Evolutionary conservation across 2,329 filamentous ascomycete genomes (phyloP).

Genomic region (Fusarium abutilonis): DNA sequence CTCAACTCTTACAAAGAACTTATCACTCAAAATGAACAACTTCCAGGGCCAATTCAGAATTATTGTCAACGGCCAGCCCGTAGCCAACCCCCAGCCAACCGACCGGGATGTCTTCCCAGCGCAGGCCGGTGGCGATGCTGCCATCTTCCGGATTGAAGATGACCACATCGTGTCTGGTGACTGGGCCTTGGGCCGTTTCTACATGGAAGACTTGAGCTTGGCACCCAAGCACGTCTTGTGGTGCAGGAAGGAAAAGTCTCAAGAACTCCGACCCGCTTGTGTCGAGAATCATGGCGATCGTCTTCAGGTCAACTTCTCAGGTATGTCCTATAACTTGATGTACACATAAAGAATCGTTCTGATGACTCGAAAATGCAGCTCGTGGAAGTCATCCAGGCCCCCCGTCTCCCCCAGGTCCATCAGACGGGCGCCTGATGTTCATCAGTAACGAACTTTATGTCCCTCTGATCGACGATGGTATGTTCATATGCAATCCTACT

Average conservation of each 20-base stretch:
- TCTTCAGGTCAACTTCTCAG: conserved; percentile 4
- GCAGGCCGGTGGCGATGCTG: neutral
- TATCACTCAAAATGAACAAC: conserved; percentile 3
- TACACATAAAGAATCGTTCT: accelerated
- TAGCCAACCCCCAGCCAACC: neutral
- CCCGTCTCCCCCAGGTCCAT: neutral
- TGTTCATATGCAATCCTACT: neutral
- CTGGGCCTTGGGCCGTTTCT: conserved; percentile 12
- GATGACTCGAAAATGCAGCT: neutral
- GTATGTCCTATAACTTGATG: neutral
- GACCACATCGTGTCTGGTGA: conserved; percentile 1
- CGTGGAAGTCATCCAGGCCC: too few species aligned
- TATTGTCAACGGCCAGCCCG: conserved; percentile 13
- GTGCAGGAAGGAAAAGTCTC: neutral
- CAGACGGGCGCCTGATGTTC: neutral
- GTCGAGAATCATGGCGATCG: neutral
- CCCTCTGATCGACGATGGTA: neutral
- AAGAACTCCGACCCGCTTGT: neutral
- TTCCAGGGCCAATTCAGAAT: conserved; percentile 11
- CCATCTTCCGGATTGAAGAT: conserved; percentile 13
- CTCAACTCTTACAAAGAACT: neutral
- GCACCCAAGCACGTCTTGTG: conserved; percentile 17
- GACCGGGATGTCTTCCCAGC: conserved; percentile 11
- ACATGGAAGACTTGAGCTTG: conserved; percentile 7
- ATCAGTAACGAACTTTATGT: neutral